phyloP scores from a whole-genome alignment of 2,329 filamentous ascomycete species.

The Fusarium oxysporum region DNA sequence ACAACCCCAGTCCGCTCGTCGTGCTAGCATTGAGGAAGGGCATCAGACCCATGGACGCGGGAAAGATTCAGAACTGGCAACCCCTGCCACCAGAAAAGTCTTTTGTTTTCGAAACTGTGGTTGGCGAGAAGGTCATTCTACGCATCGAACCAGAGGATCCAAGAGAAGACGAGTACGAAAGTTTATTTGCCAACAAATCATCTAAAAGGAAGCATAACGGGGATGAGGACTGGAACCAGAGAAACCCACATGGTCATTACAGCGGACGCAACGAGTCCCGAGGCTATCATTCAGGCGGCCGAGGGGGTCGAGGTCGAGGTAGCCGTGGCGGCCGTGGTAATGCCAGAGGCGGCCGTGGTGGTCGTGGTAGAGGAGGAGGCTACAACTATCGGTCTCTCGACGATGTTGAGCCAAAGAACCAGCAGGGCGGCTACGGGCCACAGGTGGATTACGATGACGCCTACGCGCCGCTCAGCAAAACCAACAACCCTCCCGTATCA shows the following conservation, averaged over 20 bases:
- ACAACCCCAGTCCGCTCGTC: conserved; percentile 81
- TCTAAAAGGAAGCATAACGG: conserved; percentile 69
- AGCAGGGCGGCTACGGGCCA: conserved; percentile 56
- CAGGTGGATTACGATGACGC: conserved; percentile 63
- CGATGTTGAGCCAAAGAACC: conserved; percentile 66
- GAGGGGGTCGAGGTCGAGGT: conserved; percentile 54
- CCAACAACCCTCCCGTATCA: conserved; percentile 31
- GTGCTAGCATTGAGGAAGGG: conserved; percentile 84
- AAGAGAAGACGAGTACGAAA: conserved; percentile 72
- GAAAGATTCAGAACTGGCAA: conserved; percentile 86
- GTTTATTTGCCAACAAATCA: conserved; percentile 68
- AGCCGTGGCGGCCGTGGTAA: conserved; percentile 52
- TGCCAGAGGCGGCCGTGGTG: conserved; percentile 55
- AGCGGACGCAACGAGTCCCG: conserved; percentile 56
- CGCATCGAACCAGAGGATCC: conserved; percentile 80
- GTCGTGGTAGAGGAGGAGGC: conserved; percentile 62
- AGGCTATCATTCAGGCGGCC: conserved; percentile 57
- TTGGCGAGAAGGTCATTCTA: conserved; percentile 87
- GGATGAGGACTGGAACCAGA: conserved; percentile 56
- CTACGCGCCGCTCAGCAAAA: conserved; percentile 44
- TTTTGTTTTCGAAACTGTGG: conserved; percentile 82
- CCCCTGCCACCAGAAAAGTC: conserved; percentile 76
- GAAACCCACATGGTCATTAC: conserved; percentile 49
- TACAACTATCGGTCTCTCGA: conserved; percentile 75
- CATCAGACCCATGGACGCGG: conserved; percentile 81